Conservation (phyloP, 1,139 yeast genomes). For the Barnettozyma hawaiiensis region DNA sequence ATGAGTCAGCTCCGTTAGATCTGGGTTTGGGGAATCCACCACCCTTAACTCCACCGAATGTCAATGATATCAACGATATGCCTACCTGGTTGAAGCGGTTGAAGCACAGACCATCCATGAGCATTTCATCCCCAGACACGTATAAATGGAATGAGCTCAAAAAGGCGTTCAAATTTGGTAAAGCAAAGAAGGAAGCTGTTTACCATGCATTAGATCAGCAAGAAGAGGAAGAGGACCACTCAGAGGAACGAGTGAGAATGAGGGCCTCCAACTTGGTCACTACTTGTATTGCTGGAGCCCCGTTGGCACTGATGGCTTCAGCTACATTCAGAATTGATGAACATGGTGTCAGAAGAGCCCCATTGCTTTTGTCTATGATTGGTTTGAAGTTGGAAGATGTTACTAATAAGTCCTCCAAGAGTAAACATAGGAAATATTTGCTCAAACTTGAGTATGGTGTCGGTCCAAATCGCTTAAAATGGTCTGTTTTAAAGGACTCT, state of each 20-base stretch:
- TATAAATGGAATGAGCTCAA: constrained; percentile 25
- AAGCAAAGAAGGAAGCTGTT: constrained; percentile 9
- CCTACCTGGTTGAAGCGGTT: constrained; percentile 26
- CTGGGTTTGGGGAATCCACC: too few species aligned
- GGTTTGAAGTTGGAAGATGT: constrained; percentile 54
- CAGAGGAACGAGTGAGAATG: constrained; percentile 23
- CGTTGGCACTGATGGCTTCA: constrained; percentile 73
- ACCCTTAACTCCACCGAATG: neutral
- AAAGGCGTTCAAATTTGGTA: constrained; percentile 21
- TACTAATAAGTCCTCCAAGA: constrained; percentile 13
- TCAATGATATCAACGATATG: constrained; percentile 10
- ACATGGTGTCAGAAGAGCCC: constrained; percentile 71
- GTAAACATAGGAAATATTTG: constrained; percentile 38
- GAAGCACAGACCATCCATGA: constrained; percentile 13
- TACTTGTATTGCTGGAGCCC: constrained; percentile 66
- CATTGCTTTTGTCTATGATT: constrained; percentile 67
- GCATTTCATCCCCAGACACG: constrained; percentile 8
- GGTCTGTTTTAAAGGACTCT: constrained; percentile 73
- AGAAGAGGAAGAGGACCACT: constrained; percentile 11
- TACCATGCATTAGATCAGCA: constrained; percentile 1
- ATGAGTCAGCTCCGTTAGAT: neutral
- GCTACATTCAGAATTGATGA: constrained; percentile 76
- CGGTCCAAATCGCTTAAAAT: constrained; percentile 69
- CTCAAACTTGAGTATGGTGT: constrained; percentile 85
- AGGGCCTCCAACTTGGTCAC: constrained; percentile 57